Conservation (phyloP, 306 rosid genomes). For the Cajanus cajan region DNA sequence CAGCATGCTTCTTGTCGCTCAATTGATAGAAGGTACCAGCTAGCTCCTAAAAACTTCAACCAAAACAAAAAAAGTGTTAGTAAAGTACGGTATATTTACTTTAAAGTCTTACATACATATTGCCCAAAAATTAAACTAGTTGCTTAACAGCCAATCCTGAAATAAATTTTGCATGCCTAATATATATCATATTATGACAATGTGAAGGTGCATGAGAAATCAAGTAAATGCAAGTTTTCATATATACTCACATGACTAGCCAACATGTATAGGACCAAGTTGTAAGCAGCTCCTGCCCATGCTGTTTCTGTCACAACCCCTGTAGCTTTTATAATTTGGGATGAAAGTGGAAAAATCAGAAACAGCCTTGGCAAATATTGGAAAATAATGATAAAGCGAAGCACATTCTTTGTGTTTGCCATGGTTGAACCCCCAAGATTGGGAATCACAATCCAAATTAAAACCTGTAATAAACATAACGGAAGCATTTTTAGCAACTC, state of each 20-base stretch:
- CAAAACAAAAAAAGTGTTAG: background rate
- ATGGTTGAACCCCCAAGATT: slow-evolving; percentile 75
- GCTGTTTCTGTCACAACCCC: slow-evolving; percentile 94
- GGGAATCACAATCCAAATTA: slow-evolving; percentile 88
- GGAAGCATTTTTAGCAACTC: background rate
- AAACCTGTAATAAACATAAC: slow-evolving; percentile 51
- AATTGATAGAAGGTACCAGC: slow-evolving; percentile 84
- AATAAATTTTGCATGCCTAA: background rate
- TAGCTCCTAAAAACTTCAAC: slow-evolving; percentile 81
- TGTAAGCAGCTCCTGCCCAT: slow-evolving; percentile 99
- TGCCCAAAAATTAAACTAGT: background rate
- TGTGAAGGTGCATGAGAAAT: background rate
- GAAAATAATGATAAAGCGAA: slow-evolving; percentile 72
- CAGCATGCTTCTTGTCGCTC: slow-evolving; percentile 95
- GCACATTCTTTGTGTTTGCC: slow-evolving; percentile 80
- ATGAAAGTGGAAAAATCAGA: slow-evolving; percentile 85
- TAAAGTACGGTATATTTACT: background rate
- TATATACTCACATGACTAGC: slow-evolving; percentile 90
- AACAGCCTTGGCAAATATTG: slow-evolving; percentile 81
- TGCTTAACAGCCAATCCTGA: background rate
- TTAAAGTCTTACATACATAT: background rate
- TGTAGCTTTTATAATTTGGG: slow-evolving; percentile 79
- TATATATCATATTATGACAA: too few species aligned
- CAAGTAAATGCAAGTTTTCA: slow-evolving; percentile 4
- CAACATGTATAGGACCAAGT: slow-evolving; percentile 84